phyloP scores from a whole-genome alignment of 192 early-diverging fungal species.

The Chytriomyces hyalinus region DNA sequence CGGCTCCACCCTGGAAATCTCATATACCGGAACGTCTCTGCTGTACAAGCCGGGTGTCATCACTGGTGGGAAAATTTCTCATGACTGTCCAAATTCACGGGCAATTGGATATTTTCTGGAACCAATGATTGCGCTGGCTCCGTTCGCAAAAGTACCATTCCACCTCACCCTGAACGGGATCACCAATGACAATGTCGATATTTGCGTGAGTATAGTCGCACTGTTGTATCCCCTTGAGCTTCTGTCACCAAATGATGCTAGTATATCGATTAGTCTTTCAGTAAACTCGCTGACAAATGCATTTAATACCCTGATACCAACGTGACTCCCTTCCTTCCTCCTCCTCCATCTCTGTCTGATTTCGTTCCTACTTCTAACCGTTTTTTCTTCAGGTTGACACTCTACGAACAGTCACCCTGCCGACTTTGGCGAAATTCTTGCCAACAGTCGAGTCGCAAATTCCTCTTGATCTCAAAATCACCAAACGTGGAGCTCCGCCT shows the following conservation, averaged over 20 bases:
- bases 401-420: constrained; percentile 86
- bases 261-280: constrained; percentile 3
- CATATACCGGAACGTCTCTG: constrained; percentile 88
- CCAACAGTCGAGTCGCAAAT: not conserved
- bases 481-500: constrained; percentile 87
- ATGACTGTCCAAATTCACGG: constrained; percentile 85
- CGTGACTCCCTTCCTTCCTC: not conserved
- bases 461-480: constrained; percentile 61
- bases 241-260: not conserved
- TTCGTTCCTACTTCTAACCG: not conserved
- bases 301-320: constrained; percentile 1
- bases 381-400: constrained; percentile 70
- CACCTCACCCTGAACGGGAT: constrained; percentile 84
- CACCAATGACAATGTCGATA: constrained; percentile 91
- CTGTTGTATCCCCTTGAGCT: not conserved
- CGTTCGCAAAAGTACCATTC: constrained; percentile 89
- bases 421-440: constrained; percentile 76
- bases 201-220: constrained; percentile 65
- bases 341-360: not conserved
- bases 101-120: constrained; percentile 96
- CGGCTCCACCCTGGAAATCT: constrained; percentile 90
- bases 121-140: constrained; percentile 86
- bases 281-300: constrained; percentile 3
- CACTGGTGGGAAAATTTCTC: constrained; percentile 80
- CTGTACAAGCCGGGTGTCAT: constrained; percentile 88